Base-by-base conservation (phyloP, 345 rosid species). In the Lumnitzera racemosa region DNA sequence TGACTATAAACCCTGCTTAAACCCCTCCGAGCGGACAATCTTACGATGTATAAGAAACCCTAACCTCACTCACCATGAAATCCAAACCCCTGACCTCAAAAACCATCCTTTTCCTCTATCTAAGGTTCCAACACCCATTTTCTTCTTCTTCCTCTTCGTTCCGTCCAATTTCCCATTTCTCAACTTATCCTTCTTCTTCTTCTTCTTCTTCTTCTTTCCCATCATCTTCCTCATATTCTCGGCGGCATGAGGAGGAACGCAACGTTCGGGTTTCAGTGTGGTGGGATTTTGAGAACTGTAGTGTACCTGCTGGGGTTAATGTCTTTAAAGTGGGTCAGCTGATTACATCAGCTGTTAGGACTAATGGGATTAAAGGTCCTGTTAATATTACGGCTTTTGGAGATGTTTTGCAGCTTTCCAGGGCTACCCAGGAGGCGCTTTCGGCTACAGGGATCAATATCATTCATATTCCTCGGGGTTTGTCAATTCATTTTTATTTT, bases 271-370 rank as follows among this genome's bases (percentile, higher is more conserved):
- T 92, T 29, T 75, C 78, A 5, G 99, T 94, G 11, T 90, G 99
- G 97, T 94, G 96, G 96, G 96, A 90, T 73, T 88, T 94, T 68
- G 99, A 90, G 89, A 94, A 88, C 63, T 92, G 97, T 64, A 11
- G 58, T 66, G 20, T 80, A 31, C 95, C 95, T 24, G 67, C 66
- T 1, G 91, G 86, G 17, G 80, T 62, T 13, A 90, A 90, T 58
- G 91, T 76, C 4, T 80, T 71, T 67, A 86, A 66, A 68, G 78
- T 90, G 24, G 67, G 86, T 20, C 81, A 67, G 15, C 9, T 54
- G 54, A 86, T 94, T 67, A 75, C 90, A 1, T 67, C 81, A 6
- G 95, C 97, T 13, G 52, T 90, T 12, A 78, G 96, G 80, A 60
- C 62, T 41, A 76, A 61, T 55, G 96, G 90, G 47, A 88, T 94